A percentile compares a stretch with the other conserved stretches of the same genome.
Evolutionary conservation across 169 alveolate species (phyloP).

Genomic region (Ichthyophthirius multifiliis): DNA sequence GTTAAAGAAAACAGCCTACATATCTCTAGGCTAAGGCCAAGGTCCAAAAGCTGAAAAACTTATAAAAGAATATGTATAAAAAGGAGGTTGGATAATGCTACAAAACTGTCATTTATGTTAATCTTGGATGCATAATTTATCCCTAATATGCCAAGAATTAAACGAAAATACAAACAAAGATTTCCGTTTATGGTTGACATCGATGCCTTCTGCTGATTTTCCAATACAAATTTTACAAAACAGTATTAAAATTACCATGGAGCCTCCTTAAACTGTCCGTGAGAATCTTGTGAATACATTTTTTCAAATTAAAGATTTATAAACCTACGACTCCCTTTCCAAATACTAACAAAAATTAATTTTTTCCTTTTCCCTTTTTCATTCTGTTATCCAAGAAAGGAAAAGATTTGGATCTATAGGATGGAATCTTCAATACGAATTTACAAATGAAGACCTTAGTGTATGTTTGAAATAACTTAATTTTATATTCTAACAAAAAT

Average conservation of each 20-base stretch:
- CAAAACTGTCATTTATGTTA: conserved; percentile 93
- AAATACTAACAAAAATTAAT: conserved; percentile 69
- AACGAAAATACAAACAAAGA: conserved; percentile 88
- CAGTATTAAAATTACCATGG: conserved; percentile 92
- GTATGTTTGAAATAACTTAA: conserved; percentile 77
- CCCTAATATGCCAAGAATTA: conserved; percentile 88
- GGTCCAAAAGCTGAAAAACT: conserved; percentile 89
- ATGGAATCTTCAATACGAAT: conserved; percentile 89
- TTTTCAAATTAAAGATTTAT: conserved; percentile 79
- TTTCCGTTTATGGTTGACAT: conserved; percentile 92
- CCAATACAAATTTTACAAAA: conserved; percentile 93
- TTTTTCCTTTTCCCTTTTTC: conserved; percentile 87
- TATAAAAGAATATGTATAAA: conserved; percentile 82
- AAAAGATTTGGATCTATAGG: conserved; percentile 91
- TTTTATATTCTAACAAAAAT: conserved; percentile 83
- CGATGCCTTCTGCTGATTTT: conserved; percentile 91
- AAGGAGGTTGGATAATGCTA: conserved; percentile 79
- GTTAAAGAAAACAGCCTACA: conserved; percentile 73
- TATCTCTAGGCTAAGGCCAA: conserved; percentile 95
- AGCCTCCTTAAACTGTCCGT: conserved; percentile 93
- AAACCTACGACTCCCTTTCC: conserved; percentile 51
- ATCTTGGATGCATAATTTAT: conserved; percentile 93
- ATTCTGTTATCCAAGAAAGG: conserved; percentile 88
- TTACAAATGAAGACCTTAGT: conserved; percentile 87
- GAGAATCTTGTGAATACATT: conserved; percentile 87